phyloP scores from a whole-genome alignment of 768 basidiomycete species.

The Tubosaeta sp. region DNA sequence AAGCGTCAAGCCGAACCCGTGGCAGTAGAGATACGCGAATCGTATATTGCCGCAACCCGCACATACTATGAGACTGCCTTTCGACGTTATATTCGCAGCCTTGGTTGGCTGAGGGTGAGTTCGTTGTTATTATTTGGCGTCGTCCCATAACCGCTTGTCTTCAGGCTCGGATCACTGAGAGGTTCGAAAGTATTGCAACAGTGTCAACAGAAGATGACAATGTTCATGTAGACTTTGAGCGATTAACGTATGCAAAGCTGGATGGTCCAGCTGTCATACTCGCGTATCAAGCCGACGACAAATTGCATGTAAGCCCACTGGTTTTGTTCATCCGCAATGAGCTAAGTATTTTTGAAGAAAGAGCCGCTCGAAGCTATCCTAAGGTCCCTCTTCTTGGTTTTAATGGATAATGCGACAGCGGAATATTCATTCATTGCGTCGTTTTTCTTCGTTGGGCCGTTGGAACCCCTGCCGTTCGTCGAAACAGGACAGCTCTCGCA shows the following conservation, averaged over 20 bases:
- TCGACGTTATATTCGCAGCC: constrained; percentile 78
- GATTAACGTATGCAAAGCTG: constrained; percentile 65
- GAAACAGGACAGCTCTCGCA: constrained; percentile 33
- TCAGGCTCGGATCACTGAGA: constrained; percentile 68
- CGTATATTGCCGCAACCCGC: constrained; percentile 78
- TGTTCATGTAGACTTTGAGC: constrained; percentile 43
- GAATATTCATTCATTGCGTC: constrained; percentile 85
- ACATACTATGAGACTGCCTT: constrained; percentile 97
- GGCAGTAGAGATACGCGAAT: constrained; percentile 82
- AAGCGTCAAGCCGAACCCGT: constrained; percentile 77
- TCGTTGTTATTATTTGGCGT: background rate
- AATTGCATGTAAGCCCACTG: constrained; percentile 64
- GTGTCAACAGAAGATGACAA: constrained; percentile 40
- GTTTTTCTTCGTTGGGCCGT: constrained; percentile 60
- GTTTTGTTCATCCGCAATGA: constrained; percentile 6
- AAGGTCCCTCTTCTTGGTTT: constrained; percentile 81
- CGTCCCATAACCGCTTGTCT: background rate
- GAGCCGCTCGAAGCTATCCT: constrained; percentile 79
- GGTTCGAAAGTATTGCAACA: constrained; percentile 57
- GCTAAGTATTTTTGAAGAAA: constrained; percentile 46
- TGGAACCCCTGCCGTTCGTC: constrained; percentile 23
- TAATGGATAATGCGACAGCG: constrained; percentile 92
- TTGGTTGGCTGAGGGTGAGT: constrained; percentile 72
- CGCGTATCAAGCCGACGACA: constrained; percentile 88
- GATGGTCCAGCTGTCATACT: constrained; percentile 79